These are phyloP conservation scores for Psophocarpus tetragonolobus DNA, from an alignment of 306 rosid species.

Conservation along the genomic window DNA sequence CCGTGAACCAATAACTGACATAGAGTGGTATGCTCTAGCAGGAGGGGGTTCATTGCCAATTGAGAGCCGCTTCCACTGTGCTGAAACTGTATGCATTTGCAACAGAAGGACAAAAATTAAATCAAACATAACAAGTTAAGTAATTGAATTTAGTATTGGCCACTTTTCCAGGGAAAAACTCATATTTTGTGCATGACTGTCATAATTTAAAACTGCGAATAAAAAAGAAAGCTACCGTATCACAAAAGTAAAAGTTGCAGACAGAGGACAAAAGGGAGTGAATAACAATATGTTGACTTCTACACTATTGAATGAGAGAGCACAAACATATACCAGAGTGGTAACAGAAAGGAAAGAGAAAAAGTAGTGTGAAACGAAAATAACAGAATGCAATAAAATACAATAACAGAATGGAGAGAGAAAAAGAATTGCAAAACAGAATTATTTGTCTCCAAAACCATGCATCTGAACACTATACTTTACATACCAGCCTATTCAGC, in stretches of 20 bases:
- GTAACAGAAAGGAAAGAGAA: too few species aligned
- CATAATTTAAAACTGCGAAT: slow-evolving; percentile 3
- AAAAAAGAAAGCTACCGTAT: not conserved
- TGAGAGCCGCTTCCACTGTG: slow-evolving; percentile 92
- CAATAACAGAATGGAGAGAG: too few species aligned
- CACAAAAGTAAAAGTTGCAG: too few species aligned
- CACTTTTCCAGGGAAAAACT: slow-evolving; percentile 7
- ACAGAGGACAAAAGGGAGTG: too few species aligned
- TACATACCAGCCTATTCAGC: slow-evolving; percentile 23
- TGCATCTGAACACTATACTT: slow-evolving; percentile 19
- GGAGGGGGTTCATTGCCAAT: slow-evolving; percentile 86
- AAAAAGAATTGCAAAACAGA: too few species aligned
- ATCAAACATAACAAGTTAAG: slow-evolving; percentile 9
- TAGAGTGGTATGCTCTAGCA: slow-evolving; percentile 95
- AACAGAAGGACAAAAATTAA: not conserved
- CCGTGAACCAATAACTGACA: slow-evolving; percentile 73
- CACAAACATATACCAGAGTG: too few species aligned
- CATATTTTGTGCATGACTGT: not conserved
- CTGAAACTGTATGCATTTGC: slow-evolving; percentile 63
- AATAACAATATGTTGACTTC: too few species aligned
- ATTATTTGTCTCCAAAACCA: not conserved
- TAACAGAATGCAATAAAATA: too few species aligned
- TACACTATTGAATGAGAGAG: too few species aligned
- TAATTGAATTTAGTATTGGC: not conserved
- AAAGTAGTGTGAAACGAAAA: too few species aligned